A percentile compares a stretch with the other conserved stretches of the same genome.
These are phyloP conservation scores for Astragalus glycyphyllos DNA, from an alignment of 306 rosid genomes.

Conservation along the genomic window DNA sequence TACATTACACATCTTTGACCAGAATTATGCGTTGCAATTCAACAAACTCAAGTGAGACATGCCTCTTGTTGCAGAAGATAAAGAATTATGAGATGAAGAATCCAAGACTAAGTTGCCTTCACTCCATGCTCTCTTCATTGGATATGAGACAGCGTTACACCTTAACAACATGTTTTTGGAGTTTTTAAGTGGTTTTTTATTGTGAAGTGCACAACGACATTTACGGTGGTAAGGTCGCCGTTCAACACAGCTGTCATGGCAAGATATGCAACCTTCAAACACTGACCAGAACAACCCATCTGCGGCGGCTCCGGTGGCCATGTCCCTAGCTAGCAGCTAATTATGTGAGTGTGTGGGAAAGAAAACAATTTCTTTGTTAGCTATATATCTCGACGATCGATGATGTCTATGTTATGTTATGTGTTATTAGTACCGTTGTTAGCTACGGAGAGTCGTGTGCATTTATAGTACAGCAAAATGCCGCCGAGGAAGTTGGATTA, in stretches of 20 bases:
- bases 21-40: no score
- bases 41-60: conserved; percentile 7
- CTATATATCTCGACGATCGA: neutral
- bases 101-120: conserved; percentile 55
- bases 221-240: conserved; percentile 74
- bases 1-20: no score
- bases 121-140: conserved; percentile 60
- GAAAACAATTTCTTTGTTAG: no score
- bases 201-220: conserved; percentile 58
- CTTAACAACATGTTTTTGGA: conserved; percentile 12
- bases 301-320: conserved; percentile 49
- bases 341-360: no score
- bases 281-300: conserved; percentile 52
- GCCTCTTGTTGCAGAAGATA: conserved; percentile 17
- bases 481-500: no score
- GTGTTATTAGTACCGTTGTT: no score
- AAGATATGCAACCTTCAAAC: conserved; percentile 58
- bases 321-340: no score
- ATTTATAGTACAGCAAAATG: no score
- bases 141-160: conserved; percentile 57
- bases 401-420: neutral
- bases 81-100: conserved; percentile 29
- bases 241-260: conserved; percentile 53
- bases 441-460: no score
- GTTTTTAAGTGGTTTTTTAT: conserved; percentile 22